Conservation (phyloP, 2,329 filamentous ascomycete species). For the Trichoderma sp. region DNA sequence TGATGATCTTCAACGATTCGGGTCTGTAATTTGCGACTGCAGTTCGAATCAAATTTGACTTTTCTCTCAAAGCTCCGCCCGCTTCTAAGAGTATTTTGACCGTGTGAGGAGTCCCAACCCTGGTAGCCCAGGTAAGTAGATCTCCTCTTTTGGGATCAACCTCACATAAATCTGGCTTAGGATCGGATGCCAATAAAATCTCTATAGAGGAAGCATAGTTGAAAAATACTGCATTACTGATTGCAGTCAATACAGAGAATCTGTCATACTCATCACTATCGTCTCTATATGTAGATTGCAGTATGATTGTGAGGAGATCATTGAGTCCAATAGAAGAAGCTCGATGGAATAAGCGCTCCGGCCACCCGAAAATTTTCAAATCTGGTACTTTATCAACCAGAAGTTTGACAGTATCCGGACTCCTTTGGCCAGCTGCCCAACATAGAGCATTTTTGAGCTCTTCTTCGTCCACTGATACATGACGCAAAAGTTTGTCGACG, state of each 20-base stretch:
- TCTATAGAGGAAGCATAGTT: background rate
- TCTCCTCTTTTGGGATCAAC: background rate
- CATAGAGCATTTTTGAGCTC: background rate
- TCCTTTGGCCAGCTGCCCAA: background rate
- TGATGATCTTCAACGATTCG: background rate
- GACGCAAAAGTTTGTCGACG: background rate
- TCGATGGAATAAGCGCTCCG: background rate
- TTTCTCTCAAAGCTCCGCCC: too few species aligned
- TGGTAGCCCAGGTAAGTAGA: background rate
- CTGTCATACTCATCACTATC: background rate
- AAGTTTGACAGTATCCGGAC: background rate
- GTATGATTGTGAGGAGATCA: background rate
- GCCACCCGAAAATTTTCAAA: background rate
- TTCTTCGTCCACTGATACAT: background rate
- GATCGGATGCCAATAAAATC: background rate
- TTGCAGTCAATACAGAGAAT: background rate
- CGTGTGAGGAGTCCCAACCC: background rate
- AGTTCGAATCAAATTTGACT: too few species aligned
- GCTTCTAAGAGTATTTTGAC: background rate
- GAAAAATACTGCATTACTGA: background rate
- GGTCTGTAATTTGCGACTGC: too few species aligned
- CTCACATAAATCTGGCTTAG: background rate
- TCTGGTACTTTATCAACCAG: background rate
- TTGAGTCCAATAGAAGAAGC: background rate
- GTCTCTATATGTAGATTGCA: background rate